Evolutionary conservation across 2,329 filamentous ascomycete genomes (phyloP).

Genomic region (Sporothrix pallida): DNA sequence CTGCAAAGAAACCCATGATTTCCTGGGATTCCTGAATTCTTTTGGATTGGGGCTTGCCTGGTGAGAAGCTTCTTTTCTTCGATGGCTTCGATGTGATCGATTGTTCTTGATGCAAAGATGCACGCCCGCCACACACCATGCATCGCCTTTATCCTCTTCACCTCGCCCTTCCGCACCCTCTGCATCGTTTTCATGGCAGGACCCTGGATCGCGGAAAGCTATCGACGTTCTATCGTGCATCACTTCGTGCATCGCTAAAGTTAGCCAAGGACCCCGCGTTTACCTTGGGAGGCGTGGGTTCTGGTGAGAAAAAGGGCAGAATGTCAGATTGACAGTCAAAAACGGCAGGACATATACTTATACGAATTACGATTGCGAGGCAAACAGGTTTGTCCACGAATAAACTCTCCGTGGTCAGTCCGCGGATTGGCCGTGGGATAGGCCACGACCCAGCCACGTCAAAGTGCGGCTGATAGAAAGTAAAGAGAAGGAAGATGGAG

Average conservation of each 20-base stretch:
- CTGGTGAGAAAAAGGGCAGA: background rate
- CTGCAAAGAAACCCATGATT: background rate
- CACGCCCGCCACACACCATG: background rate
- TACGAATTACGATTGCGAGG: slow-evolving; percentile 15
- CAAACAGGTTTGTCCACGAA: background rate
- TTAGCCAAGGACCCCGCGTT: slow-evolving; percentile 8
- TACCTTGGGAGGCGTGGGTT: background rate
- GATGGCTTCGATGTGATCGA: background rate
- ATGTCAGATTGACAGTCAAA: too few species aligned
- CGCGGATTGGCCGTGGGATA: background rate
- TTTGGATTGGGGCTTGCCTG: background rate
- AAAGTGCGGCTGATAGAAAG: background rate
- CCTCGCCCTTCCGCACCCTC: background rate
- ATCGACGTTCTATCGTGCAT: slow-evolving; percentile 1
- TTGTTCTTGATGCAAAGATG: too few species aligned
- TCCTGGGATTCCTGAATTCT: too few species aligned
- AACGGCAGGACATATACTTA: background rate
- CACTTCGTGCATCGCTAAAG: background rate
- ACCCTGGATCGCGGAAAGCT: background rate
- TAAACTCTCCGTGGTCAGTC: background rate
- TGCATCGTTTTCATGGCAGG: background rate
- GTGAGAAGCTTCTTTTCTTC: slow-evolving; percentile 13
- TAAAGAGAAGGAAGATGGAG: too few species aligned
- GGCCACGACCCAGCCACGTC: background rate
- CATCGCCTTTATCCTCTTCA: background rate